Evolutionary conservation across 2,329 filamentous ascomycete genomes (phyloP).

Genomic region (Westerdykella sp.): DNA sequence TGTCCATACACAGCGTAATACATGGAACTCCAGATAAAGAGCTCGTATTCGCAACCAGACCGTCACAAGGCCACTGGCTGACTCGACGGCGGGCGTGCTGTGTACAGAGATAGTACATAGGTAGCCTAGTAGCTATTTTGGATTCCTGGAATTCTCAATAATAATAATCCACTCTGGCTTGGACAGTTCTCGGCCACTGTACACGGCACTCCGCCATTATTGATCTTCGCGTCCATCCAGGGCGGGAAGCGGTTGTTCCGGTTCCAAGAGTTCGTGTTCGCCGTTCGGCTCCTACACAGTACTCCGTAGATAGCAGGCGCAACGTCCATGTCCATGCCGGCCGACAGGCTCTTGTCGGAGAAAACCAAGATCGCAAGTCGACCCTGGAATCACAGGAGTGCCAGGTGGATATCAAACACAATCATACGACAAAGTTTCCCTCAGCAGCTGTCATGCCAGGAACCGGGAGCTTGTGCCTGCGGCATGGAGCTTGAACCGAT

Average conservation of each 20-base stretch:
- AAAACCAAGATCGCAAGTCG: neutral
- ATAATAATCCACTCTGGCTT: too few relatives aligned
- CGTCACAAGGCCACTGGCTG: too few relatives aligned
- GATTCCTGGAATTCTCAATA: too few relatives aligned
- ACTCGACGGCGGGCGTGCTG: too few relatives aligned
- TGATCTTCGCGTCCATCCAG: neutral
- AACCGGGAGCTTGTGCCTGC: conserved; percentile 11
- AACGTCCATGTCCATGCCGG: neutral
- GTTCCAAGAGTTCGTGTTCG: conserved; percentile 12
- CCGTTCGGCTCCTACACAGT: too few relatives aligned
- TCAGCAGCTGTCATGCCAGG: conserved; percentile 16
- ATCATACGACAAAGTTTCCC: conserved; percentile 35
- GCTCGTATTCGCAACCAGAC: too few relatives aligned
- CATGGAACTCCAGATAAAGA: too few relatives aligned
- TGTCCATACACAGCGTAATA: too few relatives aligned
- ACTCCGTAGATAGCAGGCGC: conserved; percentile 17
- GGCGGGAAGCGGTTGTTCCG: neutral
- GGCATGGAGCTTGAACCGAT: conserved; percentile 8
- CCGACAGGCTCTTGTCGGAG: neutral
- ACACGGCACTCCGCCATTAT: too few relatives aligned
- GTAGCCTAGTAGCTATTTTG: too few relatives aligned
- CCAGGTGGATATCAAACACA: conserved; percentile 23
- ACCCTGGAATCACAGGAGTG: neutral
- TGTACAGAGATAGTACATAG: too few relatives aligned
- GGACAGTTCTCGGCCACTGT: too few relatives aligned